Evolutionary conservation across 225 moss, liverwort and hornwort genomes (phyloP), one percentile per base, ranked within the genome.

Genomic region (Pleurozium schreberi): DNA sequence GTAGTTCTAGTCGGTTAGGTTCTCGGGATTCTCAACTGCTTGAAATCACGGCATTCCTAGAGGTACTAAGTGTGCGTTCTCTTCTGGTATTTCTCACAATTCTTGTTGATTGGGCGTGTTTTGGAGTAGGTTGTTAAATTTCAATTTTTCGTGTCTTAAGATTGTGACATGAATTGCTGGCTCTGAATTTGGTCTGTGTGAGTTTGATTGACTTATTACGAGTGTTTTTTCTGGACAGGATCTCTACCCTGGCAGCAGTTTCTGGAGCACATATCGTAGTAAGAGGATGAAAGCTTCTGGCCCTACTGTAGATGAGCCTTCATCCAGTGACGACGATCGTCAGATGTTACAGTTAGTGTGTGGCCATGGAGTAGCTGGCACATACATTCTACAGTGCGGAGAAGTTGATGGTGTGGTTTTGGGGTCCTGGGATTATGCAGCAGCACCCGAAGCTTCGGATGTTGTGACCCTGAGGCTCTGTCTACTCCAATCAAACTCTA

Each of bases 321-420:
- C 91, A 75, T 91, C 90, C 60, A 85, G 43, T 87, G 93, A 93
- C 78, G 90, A 87, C 65, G 88, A 89, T 81, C 76, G 73, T 82
- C 88, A 86, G 81, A 87, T 57, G 71, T 78, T 93, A 70, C 87
- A 85, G 87, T 87, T 93, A 78, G 70, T 75, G n/a, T 93, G 93
- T 86, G 90, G 85, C 82, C 71, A 71, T 63, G 90, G 88, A 89
- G 84, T 59, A 59, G 80, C 55, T 86, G 87, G 87, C 85, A 90
- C 87, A 61, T 91, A 92, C 86, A 90, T 88, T 53, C 88, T 99
- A 78, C 93, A 96, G 79, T 99, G 99, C 95, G 97, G 97, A 87
- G 99, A 99, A 93, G 95, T 99, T 62, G 95, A 99, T 93, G 99
- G 97, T 83, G 97, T 97, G 87, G 96, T 97, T 67, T 86, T 95